These are phyloP conservation scores for Bothia castanella DNA, from an alignment of 1,284 basidiomycete species.

Conservation along the genomic window DNA sequence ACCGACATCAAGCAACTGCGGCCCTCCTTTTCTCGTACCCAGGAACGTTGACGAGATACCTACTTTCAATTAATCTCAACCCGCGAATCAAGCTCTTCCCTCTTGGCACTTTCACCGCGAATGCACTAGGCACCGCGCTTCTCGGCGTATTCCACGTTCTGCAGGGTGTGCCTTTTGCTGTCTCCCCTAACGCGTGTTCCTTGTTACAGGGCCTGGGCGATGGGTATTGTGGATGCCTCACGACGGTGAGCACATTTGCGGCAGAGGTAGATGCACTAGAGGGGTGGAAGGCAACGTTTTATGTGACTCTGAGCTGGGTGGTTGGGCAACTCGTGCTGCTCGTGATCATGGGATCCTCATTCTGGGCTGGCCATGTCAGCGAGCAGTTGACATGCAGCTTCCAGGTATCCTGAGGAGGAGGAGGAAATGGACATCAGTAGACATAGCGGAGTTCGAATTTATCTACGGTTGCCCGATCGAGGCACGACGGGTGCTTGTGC, in stretches of 20 bases:
- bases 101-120: slow-evolving; percentile 85
- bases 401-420: slow-evolving; percentile 11
- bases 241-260: slow-evolving; percentile 91
- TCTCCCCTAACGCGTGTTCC: slow-evolving; percentile 57
- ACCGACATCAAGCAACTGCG: slow-evolving; percentile 79
- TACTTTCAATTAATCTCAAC: slow-evolving; percentile 75
- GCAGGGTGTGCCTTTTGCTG: slow-evolving; percentile 50
- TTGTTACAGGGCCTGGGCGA: slow-evolving; percentile 79
- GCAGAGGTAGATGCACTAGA: slow-evolving; percentile 70
- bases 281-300: slow-evolving; percentile 57
- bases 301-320: slow-evolving; percentile 67
- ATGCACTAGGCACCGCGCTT: slow-evolving; percentile 76
- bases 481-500: slow-evolving; percentile 18
- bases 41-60: slow-evolving; percentile 82
- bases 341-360: slow-evolving; percentile 71
- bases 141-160: slow-evolving; percentile 70
- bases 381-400: slow-evolving; percentile 41
- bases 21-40: slow-evolving; percentile 90
- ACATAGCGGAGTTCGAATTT: slow-evolving; percentile 31
- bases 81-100: slow-evolving; percentile 63
- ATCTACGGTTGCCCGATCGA: slow-evolving; percentile 28
- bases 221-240: slow-evolving; percentile 94
- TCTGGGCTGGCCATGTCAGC: slow-evolving; percentile 51
- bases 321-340: slow-evolving; percentile 71
- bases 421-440: neutral